These are phyloP conservation scores for Epicoccum sorghinum DNA, from an alignment of 2,329 filamentous ascomycete genomes.

Conservation along the genomic window DNA sequence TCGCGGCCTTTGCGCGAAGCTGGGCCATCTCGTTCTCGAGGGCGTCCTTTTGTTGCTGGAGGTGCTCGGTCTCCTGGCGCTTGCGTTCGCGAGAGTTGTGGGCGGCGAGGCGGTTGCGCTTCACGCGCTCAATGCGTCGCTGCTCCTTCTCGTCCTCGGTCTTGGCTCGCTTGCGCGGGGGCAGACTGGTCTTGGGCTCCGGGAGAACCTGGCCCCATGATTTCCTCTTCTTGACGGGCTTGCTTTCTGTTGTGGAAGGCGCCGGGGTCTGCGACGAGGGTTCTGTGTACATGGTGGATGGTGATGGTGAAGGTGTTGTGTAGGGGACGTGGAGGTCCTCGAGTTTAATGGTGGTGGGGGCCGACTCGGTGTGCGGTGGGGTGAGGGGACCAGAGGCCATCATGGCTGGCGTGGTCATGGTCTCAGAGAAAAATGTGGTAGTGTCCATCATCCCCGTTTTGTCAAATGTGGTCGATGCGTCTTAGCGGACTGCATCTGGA, in stretches of 20 bases:
- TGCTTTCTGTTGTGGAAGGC: conserved; percentile 48
- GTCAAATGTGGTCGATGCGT: conserved; percentile 34
- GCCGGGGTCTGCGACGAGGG: conserved; percentile 26
- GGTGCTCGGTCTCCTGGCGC: conserved; percentile 84
- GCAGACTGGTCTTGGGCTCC: conserved; percentile 94
- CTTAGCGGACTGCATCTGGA: conserved; percentile 39
- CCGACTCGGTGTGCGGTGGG: conserved; percentile 30
- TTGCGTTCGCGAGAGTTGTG: conserved; percentile 97
- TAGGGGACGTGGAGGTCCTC: conserved; percentile 47
- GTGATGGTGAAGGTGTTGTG: conserved; percentile 29
- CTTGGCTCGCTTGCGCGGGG: conserved; percentile 95
- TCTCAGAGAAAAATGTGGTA: conserved; percentile 30
- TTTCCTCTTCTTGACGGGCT: conserved; percentile 89
- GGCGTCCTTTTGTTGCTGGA: conserved; percentile 68
- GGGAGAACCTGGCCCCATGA: conserved; percentile 98
- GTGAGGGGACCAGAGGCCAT: conserved; percentile 33
- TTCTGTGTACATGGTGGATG: conserved; percentile 25
- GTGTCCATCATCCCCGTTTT: conserved; percentile 38
- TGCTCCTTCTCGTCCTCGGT: conserved; percentile 99
- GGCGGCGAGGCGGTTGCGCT: conserved; percentile 92
- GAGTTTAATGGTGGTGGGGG: conserved; percentile 49
- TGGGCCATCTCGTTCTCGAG: conserved; percentile 70
- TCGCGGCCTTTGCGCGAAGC: conserved; percentile 55
- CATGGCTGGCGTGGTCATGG: conserved; percentile 32
- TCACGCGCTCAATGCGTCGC: conserved; percentile 93